Base-by-base conservation (phyloP, 306 rosid genomes). In the Vicia faba region DNA sequence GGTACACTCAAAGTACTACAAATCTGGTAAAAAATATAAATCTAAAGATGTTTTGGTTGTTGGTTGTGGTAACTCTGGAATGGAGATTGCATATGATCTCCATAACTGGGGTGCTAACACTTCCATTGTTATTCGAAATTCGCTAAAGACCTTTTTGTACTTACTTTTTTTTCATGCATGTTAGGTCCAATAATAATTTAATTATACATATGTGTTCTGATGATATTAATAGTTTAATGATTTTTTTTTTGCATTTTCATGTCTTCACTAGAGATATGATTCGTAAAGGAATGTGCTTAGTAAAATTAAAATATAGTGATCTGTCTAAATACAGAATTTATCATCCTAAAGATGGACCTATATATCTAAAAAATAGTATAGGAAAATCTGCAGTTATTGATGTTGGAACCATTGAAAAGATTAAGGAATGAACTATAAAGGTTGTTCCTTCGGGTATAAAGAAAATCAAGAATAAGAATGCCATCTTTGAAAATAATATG, bases 11-110 rank as follows among this genome's bases (percentile, higher is more conserved):
- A 75, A 71, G 3, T 19, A 84, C 20, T 87, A 81, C 35, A 85
- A 71, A 63, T 38, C 59, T 1, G 91, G 91, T 23, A 51, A 46
- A 0, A 68, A 40, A 38, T 85, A 69, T 50, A 49, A 63, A 33
- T 66, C 69, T 0, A 74, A 83, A 62, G 63, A 65, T 3, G 91
- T 83, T 56, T 62, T 87, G 62, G 95, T 89, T 0, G 85, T 89
- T 60, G 95, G 96, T 0, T 77, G 79, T 36, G 87, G 91, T 0
- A 89, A 89, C 72, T 89, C 89, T 0, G 89, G 87, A 12, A 89
- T 89, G 89, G 96, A 89, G 70, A 79, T 84, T 29, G 75, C 80
- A 20, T 77, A 74, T 61, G 83, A 79, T n/a, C 58, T 79, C 4
- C 15, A 59, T 11, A 28, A 68, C 0, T 64, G 7, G 10, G 26